A percentile compares a stretch with the other conserved stretches of the same genome.
phyloP scores from a whole-genome alignment of 2,329 filamentous ascomycete species.

The Ambrosiella xylebori region DNA sequence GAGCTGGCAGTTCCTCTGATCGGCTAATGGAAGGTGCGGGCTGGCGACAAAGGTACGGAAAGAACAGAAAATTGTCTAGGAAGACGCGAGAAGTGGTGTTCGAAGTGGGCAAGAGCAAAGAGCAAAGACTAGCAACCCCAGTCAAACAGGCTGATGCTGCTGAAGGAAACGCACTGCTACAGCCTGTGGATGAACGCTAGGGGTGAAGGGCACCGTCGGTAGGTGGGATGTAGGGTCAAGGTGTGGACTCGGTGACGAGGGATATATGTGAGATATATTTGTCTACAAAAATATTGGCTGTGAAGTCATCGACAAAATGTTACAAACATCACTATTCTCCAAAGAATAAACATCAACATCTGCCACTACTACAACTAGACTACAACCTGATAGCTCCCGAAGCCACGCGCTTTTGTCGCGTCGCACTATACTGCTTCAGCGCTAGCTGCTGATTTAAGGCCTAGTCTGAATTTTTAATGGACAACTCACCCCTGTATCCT shows the following conservation, averaged over 20 bases:
- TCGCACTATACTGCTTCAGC: neutral
- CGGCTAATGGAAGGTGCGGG: neutral
- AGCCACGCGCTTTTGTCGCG: neutral
- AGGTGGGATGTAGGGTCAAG: neutral
- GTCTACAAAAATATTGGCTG: too few species aligned
- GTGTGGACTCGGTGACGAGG: neutral
- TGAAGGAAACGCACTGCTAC: neutral
- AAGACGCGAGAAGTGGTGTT: neutral
- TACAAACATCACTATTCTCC: too few species aligned
- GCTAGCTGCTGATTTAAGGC: neutral
- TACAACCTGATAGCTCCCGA: neutral
- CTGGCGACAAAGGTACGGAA: neutral
- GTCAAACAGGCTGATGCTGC: neutral
- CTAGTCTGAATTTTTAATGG: too few species aligned
- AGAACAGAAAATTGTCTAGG: slow-evolving; percentile 1
- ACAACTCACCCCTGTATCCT: too few species aligned
- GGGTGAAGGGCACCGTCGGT: neutral
- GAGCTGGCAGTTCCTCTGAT: neutral
- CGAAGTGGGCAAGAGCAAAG: neutral
- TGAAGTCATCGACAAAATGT: too few species aligned
- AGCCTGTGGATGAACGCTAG: neutral
- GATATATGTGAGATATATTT: neutral
- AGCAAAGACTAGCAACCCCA: neutral
- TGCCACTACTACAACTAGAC: too few species aligned
- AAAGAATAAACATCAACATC: too few species aligned